A percentile compares a stretch with the other conserved stretches of the same genome.
These are phyloP conservation scores for Solanum raphanifolium DNA, from an alignment of 257 asterid species.

Conservation along the genomic window DNA sequence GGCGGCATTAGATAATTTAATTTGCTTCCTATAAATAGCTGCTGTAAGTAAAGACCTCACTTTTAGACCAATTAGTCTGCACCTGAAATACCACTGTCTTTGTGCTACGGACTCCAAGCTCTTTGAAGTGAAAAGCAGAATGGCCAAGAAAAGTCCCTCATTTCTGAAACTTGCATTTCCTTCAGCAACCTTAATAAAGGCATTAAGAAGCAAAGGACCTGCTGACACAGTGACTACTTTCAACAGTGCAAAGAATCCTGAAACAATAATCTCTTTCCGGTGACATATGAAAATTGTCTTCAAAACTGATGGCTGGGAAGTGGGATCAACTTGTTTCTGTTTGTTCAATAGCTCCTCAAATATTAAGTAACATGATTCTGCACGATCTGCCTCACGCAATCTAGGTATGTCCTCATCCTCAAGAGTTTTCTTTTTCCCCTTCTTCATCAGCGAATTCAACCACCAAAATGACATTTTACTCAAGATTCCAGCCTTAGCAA, in stretches of 20 bases:
- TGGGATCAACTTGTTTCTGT: slow-evolving; percentile 31
- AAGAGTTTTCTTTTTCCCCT: slow-evolving; percentile 52
- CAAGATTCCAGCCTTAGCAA: slow-evolving; percentile 35
- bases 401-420: slow-evolving; percentile 83
- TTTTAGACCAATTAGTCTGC: slow-evolving; percentile 33
- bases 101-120: slow-evolving; percentile 57
- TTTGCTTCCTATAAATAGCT: slow-evolving; percentile 5
- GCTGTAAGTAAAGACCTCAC: slow-evolving; percentile 11
- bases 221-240: slow-evolving; percentile 50
- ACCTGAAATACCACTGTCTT: slow-evolving; percentile 65
- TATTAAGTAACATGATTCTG: slow-evolving; percentile 46
- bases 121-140: slow-evolving; percentile 50
- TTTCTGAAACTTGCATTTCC: slow-evolving; percentile 34
- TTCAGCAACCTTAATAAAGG: slow-evolving; percentile 54
- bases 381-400: slow-evolving; percentile 38
- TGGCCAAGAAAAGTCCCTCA: slow-evolving; percentile 51
- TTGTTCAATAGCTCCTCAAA: slow-evolving; percentile 32
- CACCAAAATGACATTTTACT: slow-evolving; percentile 65
- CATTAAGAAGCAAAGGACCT: slow-evolving; percentile 72
- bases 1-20: not conserved
- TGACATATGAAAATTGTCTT: slow-evolving; percentile 17
- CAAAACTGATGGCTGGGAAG: slow-evolving; percentile 58
- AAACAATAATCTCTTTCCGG: slow-evolving; percentile 37
- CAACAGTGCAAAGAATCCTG: slow-evolving; percentile 42
- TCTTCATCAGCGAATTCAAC: slow-evolving; percentile 57